A percentile compares a stretch with the other conserved stretches of the same genome.
Conservation (phyloP, 306 rosid species). For the Hippophae gyantsensis region DNA sequence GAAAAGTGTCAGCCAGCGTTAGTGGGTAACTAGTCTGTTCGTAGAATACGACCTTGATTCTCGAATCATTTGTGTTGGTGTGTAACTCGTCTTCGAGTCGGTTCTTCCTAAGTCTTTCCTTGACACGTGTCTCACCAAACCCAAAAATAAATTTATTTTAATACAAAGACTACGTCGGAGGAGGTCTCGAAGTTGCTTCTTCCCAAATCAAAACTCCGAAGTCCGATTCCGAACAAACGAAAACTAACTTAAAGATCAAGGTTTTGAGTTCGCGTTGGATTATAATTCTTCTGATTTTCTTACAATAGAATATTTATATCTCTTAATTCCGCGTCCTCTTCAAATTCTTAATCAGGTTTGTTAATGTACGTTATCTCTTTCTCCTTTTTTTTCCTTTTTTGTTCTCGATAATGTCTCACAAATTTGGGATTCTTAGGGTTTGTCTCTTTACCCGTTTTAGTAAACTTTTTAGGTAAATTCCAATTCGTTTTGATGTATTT, state of each 20-base stretch:
- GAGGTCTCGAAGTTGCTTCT: conserved; percentile 16
- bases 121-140: conserved; percentile 8
- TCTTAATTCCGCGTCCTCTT: conserved; percentile 1
- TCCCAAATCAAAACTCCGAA: conserved; percentile 12
- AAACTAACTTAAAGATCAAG: background rate
- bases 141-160: background rate
- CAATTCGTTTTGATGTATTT: background rate
- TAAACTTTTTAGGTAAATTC: conserved; percentile 23
- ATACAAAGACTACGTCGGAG: background rate
- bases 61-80: background rate
- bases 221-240: conserved; percentile 18
- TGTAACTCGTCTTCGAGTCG: background rate
- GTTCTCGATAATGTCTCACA: background rate
- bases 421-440: conserved; percentile 37
- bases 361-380: conserved; percentile 20
- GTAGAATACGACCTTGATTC: background rate
- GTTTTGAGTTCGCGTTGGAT: too few species aligned
- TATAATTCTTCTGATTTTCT: too few species aligned
- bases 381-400: too few species aligned
- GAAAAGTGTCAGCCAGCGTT: background rate
- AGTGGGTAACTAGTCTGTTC: background rate
- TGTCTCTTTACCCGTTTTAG: conserved; percentile 14
- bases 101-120: conserved; percentile 4
- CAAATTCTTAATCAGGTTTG: conserved; percentile 15
- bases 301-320: background rate